Evolutionary conservation across 805 yeast species (phyloP), one percentile per base, ranked within the genome.

Genomic region (Nematodospora valgi): DNA sequence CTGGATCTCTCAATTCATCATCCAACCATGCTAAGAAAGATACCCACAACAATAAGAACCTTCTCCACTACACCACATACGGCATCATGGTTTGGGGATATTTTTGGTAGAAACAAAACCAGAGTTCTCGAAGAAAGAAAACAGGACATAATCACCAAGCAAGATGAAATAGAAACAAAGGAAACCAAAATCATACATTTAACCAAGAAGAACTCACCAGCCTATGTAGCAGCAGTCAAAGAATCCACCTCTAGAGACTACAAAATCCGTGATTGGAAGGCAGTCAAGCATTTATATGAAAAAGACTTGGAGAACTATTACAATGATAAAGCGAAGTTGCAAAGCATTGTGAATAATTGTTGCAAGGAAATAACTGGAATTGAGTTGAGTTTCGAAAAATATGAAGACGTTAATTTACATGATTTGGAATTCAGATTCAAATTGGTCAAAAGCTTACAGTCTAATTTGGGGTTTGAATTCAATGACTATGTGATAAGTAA

Each of bases 351-450:
- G 35, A 51, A 46, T 34, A 43, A 51, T 23, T 45, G 65, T 7
- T 58, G 56, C 45, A 23, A 38, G 15, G 40, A 46, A 16, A 10
- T 32, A 12, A 17, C 22, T 5, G 18, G 12, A 8, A 4, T 11
- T 11, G 35, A 32, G 5, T 24, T 32, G 24, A 23, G 12, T 7
- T n/a, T 12, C 4, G 39, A 43, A 11, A 37, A 39, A 5, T 50
- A 46, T 30, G 32, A 44, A 6, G 20, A 28, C 6, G 34, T 50
- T 4, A 43, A 50, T 31, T 53, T 72, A 33, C 48, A 51, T 29
- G 75, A 79, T 42, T 59, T 81, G 27, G 40, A 50, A n/a, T 51
- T 57, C 38, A 62, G 86, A 48, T 79, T 82, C 48, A 45, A 54
- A 14, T 56, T 72, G 14, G 45, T 70, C 31, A 81, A 80, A 54